phyloP scores from a whole-genome alignment of 305 asterid genomes.

The Coffea humblotiana region DNA sequence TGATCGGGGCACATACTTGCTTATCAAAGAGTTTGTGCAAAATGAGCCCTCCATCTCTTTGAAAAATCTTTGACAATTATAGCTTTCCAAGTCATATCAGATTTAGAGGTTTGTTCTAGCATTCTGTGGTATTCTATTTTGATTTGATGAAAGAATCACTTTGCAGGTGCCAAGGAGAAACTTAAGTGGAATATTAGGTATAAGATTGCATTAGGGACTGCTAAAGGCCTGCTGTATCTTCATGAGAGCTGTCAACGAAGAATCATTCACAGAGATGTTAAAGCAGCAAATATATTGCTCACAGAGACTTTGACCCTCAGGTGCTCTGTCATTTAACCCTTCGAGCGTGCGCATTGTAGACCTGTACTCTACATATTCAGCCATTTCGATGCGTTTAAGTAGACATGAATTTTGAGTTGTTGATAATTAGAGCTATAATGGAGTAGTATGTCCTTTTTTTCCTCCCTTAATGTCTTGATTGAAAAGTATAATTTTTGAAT shows the following conservation, averaged over 20 bases:
- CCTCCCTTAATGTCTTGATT: background rate
- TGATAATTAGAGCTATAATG: background rate
- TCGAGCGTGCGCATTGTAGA: background rate
- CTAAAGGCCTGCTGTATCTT: conserved; percentile 81
- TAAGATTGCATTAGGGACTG: conserved; percentile 77
- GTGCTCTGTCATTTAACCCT: conserved; percentile 25
- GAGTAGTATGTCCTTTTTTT: background rate
- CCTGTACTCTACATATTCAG: background rate
- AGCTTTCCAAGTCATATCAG: background rate
- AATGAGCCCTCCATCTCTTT: background rate
- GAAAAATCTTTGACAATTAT: background rate
- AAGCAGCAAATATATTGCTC: conserved; percentile 93
- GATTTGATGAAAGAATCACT: background rate
- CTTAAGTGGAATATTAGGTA: conserved; percentile 70
- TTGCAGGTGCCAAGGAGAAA: conserved; percentile 65
- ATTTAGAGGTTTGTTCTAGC: background rate
- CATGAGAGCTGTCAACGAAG: conserved; percentile 95
- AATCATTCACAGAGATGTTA: conserved; percentile 91
- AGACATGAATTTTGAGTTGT: background rate
- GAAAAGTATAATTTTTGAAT: background rate
- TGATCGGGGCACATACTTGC: background rate
- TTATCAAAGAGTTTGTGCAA: background rate
- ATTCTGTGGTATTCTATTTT: background rate
- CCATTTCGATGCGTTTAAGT: background rate
- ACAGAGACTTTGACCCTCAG: conserved; percentile 94